Evolutionary conservation across 306 rosid genomes (phyloP).

Genomic region (Oxytropis ochrocephala): DNA sequence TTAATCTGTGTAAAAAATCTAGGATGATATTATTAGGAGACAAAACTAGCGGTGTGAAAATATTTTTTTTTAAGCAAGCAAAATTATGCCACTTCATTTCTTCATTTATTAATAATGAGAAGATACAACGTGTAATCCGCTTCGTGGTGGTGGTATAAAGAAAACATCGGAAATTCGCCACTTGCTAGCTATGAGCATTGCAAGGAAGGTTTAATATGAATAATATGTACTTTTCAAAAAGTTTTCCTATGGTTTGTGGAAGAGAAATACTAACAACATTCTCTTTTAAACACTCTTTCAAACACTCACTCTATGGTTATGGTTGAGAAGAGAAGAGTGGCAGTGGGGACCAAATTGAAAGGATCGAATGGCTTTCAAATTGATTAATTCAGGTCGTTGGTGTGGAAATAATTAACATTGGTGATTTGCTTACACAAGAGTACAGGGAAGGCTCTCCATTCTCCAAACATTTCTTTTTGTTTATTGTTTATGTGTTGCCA

Average conservation of each 20-base stretch:
- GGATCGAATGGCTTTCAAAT: slow-evolving; percentile 20
- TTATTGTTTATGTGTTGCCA: neutral
- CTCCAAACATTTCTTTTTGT: neutral
- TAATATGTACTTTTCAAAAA: neutral
- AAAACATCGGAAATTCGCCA: too few relatives aligned
- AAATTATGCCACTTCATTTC: too few relatives aligned
- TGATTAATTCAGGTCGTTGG: slow-evolving; percentile 14
- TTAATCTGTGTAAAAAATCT: too few relatives aligned
- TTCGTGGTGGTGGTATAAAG: too few relatives aligned
- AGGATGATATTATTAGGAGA: too few relatives aligned
- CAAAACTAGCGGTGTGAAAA: too few relatives aligned
- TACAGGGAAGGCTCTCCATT: neutral
- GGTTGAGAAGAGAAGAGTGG: neutral
- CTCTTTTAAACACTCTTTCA: too few relatives aligned
- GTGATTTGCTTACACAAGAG: neutral
- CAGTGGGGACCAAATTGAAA: slow-evolving; percentile 30
- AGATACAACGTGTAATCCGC: too few relatives aligned
- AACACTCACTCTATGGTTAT: too few relatives aligned
- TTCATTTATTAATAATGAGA: too few relatives aligned
- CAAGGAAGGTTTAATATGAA: neutral
- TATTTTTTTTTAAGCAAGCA: too few relatives aligned
- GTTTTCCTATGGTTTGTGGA: slow-evolving; percentile 25
- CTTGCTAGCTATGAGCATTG: slow-evolving; percentile 34
- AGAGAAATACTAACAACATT: too few relatives aligned
- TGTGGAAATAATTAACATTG: neutral